Base-by-base conservation (phyloP, 352 stramenopile species). In the Pythium phragmitis region DNA sequence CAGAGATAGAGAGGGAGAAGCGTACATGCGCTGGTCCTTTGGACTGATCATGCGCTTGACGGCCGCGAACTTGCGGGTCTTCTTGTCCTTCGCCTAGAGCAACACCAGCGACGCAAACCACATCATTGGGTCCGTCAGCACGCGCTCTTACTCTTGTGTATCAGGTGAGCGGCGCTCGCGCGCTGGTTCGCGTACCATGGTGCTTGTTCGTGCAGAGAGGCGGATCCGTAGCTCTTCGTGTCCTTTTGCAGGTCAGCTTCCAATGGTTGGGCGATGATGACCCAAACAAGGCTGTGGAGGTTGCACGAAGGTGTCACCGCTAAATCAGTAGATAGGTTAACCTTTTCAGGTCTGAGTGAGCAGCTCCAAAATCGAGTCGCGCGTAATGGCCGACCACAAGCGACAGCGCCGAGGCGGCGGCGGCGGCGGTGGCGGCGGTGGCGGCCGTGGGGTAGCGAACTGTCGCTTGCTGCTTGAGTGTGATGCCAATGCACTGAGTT, bases 31-130 rank as follows among this genome's bases (percentile, higher is more conserved):
- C 60, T 88, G 92, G 78, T 99, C 97, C 75, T 98, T 99, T 47
- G 96, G 94, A 71, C 90, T 98, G 61, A 99, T 98, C 61, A 99
- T 97, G 70, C 97, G 98, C 86, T 99, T 99, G 41, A 98, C 89
- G 48, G 97, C 86, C 46, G 97, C 98, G 75, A 98, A 99, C 69
- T 99, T 98, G 68, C 96, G 87, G 28, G 95, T 99, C 75, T 99
- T 99, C 83, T 99, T 99, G 60, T 96, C 89, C 74, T 99, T 99
- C 43, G 89, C 97, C 80, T 94, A 60, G 17, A 46, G 37, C 63
- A 49, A 12, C 17, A 33, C 23, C 34, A 52, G 34, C 7, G 21
- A 55, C 30, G 19, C n/a, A 52, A 54, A 28, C 12, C 11, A 52
- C 48, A 65, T 30, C n/a, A 34, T 51, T 39, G 12, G 19, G 7